Base-by-base conservation (phyloP, 257 asterid species). In the Ballota nigra region DNA sequence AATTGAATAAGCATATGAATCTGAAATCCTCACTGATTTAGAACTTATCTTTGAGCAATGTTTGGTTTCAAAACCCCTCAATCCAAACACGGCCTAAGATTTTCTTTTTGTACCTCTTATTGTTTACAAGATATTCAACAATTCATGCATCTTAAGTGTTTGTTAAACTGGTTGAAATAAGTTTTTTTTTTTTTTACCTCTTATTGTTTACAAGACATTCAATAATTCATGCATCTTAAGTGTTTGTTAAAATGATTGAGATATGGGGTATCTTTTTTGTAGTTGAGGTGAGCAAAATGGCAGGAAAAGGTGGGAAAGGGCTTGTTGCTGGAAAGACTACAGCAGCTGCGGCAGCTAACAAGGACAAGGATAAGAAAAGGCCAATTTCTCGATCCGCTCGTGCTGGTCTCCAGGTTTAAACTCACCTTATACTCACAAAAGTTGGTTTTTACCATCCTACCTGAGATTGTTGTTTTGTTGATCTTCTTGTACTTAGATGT, bases 301-400 rank as follows among this genome's bases (percentile, higher is more conserved):
- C 96, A 8, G 96, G 96, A 53, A 89, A 89, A 81, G 96, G 96
- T 57, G 96, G 94, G 11, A 89, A 89, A 49, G 96, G 96, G 22
- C 89, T 87, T 24, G 78, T 87, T 52, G 96, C 96, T 5, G 92
- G 89, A n/a, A 89, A 87, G 80, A 87, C 94, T 8, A 84, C 83
- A 6, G 91, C 96, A 6, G 86, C 86, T 0, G 76, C 85, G 3
- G 82, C 87, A 6, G 86, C 88, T 8, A 87, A 33, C 75, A 78
- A 89, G 78, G 96, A 86, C 12, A 89, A 88, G 79, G 83, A 76
- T 62, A 79, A 79, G 75, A 79, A 79, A 57, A 67, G 70, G 68
- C 83, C 83, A 1, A 49, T 80, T 66, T 89, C 96, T 26, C 84
- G 96, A 9, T 87, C 96, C 1, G 84, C 96, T 24, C 86, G 93